phyloP scores from a whole-genome alignment of 352 stramenopile genomes.

The Halophytophthora batemanensis region DNA sequence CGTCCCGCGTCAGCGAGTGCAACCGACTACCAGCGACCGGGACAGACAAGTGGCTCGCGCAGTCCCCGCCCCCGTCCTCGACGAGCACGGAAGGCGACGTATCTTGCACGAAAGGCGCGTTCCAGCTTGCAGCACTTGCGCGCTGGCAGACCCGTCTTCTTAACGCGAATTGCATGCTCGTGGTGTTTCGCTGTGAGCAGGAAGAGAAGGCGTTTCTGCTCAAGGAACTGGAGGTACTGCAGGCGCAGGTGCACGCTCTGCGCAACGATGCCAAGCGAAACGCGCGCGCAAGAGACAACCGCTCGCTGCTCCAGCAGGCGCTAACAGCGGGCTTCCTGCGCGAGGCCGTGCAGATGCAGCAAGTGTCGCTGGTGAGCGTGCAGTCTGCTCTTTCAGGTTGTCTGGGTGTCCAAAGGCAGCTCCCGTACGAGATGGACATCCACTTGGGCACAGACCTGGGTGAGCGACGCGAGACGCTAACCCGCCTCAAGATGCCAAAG shows the following conservation, averaged over 20 bases:
- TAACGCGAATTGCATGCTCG: no score
- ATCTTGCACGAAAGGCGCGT: no score
- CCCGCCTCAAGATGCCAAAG: constrained; percentile 25
- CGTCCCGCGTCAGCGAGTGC: no score
- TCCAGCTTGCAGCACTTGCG: no score
- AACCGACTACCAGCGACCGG: no score
- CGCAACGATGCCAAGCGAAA: constrained; percentile 10
- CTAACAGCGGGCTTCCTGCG: constrained; percentile 14
- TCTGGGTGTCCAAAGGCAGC: constrained; percentile 28
- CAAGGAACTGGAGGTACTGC: constrained; percentile 24
- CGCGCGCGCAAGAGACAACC: constrained; percentile 10
- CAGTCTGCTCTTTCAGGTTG: constrained; percentile 29
- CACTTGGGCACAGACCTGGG: constrained; percentile 28
- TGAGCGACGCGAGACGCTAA: constrained; percentile 30
- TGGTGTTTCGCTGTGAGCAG: no score
- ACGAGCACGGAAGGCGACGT: no score
- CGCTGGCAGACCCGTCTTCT: no score
- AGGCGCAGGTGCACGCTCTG: constrained; percentile 27
- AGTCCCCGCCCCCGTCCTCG: no score
- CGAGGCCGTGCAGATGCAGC: constrained; percentile 11
- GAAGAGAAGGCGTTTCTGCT: constrained; percentile 36
- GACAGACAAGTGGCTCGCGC: no score
- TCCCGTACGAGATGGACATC: constrained; percentile 44
- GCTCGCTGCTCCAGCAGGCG: constrained; percentile 6
- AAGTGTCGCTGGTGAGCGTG: constrained; percentile 30